Evolutionary conservation across 2,329 filamentous ascomycete species (phyloP).

Genomic region (Fusarium heterosporum): DNA sequence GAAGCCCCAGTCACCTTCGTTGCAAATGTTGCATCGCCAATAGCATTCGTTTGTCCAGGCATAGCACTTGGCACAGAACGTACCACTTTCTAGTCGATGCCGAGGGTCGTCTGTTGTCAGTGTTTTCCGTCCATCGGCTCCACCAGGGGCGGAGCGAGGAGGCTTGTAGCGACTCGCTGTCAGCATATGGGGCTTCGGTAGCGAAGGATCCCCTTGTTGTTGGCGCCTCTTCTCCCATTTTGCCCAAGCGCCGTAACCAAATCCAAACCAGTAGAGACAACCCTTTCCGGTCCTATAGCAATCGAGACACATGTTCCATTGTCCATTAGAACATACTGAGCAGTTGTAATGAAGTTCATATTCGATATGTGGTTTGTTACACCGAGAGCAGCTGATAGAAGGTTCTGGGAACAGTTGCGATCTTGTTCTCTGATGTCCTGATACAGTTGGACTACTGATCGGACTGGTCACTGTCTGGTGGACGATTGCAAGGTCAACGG

Average conservation of each 20-base stretch:
- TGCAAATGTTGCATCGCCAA: constrained; percentile 89
- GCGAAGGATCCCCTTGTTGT: constrained; percentile 53
- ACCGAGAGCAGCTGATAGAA: constrained; percentile 78
- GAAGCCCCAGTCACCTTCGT: constrained; percentile 94
- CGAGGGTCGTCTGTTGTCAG: constrained; percentile 75
- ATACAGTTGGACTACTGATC: constrained; percentile 48
- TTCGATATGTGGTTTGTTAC: constrained; percentile 78
- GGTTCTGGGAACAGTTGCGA: constrained; percentile 74
- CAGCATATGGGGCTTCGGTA: constrained; percentile 68
- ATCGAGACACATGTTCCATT: constrained; percentile 81
- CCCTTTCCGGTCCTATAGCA: constrained; percentile 84
- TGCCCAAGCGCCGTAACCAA: constrained; percentile 77
- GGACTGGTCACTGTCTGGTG: constrained; percentile 51
- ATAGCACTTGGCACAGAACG: constrained; percentile 84
- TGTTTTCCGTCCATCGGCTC: constrained; percentile 66
- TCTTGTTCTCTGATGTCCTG: constrained; percentile 56
- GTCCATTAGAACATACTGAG: constrained; percentile 72
- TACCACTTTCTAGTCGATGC: constrained; percentile 77
- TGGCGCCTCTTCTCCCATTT: constrained; percentile 70
- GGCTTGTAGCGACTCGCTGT: constrained; percentile 67
- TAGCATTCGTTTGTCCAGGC: constrained; percentile 83
- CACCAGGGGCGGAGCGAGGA: constrained; percentile 62
- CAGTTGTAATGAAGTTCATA: constrained; percentile 91
- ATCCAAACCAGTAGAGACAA: constrained; percentile 89
- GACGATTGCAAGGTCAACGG: constrained; percentile 56